Conservation (phyloP, 306 rosid species). For the Canavalia ensiformis region DNA sequence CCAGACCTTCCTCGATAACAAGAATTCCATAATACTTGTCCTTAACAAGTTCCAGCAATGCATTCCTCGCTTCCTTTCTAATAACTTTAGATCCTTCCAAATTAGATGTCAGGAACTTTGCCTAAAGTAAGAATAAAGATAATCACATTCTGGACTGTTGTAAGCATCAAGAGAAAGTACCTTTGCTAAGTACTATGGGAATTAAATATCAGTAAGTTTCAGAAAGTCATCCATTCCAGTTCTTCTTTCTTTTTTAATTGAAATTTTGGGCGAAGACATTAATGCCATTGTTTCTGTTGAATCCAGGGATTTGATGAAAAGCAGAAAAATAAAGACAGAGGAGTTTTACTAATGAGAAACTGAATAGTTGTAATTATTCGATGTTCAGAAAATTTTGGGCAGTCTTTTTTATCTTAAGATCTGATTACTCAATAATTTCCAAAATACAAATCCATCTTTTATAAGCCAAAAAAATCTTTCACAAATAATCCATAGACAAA, state of each 20-base stretch:
- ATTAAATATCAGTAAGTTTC: slow-evolving; percentile 36
- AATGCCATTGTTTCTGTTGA: slow-evolving; percentile 14
- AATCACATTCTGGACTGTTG: slow-evolving; percentile 35
- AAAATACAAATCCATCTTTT: not conserved
- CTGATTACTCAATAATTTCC: not conserved
- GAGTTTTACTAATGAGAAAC: not conserved
- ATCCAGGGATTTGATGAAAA: not conserved
- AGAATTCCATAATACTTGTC: slow-evolving; percentile 78
- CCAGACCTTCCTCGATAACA: slow-evolving; percentile 87
- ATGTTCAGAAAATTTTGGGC: not conserved
- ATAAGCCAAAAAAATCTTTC: not conserved
- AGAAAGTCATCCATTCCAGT: slow-evolving; percentile 14
- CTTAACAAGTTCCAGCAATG: slow-evolving; percentile 77
- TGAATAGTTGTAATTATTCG: slow-evolving; percentile 3
- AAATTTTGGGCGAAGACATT: slow-evolving; percentile 4
- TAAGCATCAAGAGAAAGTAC: slow-evolving; percentile 36
- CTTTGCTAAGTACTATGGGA: slow-evolving; percentile 16
- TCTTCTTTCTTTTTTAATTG: slow-evolving; percentile 27
- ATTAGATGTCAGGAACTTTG: slow-evolving; percentile 61
- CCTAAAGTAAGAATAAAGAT: slow-evolving; percentile 59
- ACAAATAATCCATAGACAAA: not conserved
- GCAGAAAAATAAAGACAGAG: not conserved
- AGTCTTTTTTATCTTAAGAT: not conserved
- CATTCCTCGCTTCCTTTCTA: slow-evolving; percentile 87
- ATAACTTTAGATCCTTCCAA: slow-evolving; percentile 65